phyloP scores from a whole-genome alignment of 805 yeast species.

The Barnettozyma californica region DNA sequence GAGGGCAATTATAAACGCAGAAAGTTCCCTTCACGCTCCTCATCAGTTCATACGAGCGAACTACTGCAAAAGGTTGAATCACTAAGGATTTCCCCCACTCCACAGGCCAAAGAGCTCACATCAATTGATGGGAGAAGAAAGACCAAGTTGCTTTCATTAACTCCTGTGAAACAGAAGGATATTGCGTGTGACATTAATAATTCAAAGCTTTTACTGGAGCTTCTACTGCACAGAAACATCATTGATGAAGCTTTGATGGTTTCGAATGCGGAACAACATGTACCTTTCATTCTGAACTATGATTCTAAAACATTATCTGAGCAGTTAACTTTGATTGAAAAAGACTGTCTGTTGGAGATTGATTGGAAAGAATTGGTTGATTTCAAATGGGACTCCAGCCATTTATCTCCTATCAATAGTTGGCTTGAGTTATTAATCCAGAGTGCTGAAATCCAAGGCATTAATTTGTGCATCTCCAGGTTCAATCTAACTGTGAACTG shows the following conservation, averaged over 20 bases:
- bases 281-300: slow-evolving; percentile 76
- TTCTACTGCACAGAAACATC: slow-evolving; percentile 26
- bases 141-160: slow-evolving; percentile 31
- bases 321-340: slow-evolving; percentile 83
- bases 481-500: slow-evolving; percentile 88
- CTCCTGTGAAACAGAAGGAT: slow-evolving; percentile 27
- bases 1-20: slow-evolving; percentile 54
- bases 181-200: slow-evolving; percentile 19
- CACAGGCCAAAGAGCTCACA: slow-evolving; percentile 24
- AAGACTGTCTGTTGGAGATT: slow-evolving; percentile 74
- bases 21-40: slow-evolving; percentile 3
- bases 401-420: slow-evolving; percentile 63
- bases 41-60: slow-evolving; percentile 20
- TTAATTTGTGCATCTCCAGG: slow-evolving; percentile 75
- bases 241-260: slow-evolving; percentile 19
- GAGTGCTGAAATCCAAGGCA: slow-evolving; percentile 57
- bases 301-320: slow-evolving; percentile 63
- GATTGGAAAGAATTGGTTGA: slow-evolving; percentile 91
- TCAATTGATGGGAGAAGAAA: slow-evolving; percentile 35
- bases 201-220: slow-evolving; percentile 35
- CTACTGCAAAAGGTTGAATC: slow-evolving; percentile 15
- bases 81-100: slow-evolving; percentile 15
- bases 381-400: slow-evolving; percentile 59
- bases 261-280: slow-evolving; percentile 47
- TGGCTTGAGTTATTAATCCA: slow-evolving; percentile 77